These are phyloP conservation scores for Patellifolia procumbens DNA, from an alignment of 179 eudicot genomes.

Conservation along the genomic window DNA sequence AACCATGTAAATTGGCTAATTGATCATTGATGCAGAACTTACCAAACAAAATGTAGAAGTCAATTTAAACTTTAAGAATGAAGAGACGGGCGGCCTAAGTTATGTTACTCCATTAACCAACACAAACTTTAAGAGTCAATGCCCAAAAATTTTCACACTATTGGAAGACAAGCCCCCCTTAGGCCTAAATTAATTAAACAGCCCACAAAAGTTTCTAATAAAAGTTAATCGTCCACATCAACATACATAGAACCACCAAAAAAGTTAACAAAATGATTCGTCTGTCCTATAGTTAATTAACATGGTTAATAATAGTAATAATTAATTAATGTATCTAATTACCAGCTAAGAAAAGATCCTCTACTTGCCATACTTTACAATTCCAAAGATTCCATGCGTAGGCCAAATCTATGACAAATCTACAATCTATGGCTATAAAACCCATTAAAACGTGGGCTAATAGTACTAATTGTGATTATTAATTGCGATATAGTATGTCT, in stretches of 20 bases:
- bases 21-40: neutral
- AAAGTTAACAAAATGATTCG: neutral
- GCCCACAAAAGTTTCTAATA: too few relatives aligned
- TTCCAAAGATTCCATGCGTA: conserved; percentile 15
- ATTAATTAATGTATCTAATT: neutral
- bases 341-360: conserved; percentile 14
- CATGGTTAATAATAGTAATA: neutral
- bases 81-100: conserved; percentile 19
- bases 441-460: too few relatives aligned
- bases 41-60: neutral
- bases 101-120: conserved; percentile 24
- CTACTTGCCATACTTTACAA: conserved; percentile 15
- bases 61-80: neutral
- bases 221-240: conserved; percentile 25
- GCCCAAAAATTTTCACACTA: conserved; percentile 8
- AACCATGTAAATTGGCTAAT: neutral
- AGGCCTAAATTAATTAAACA: too few relatives aligned
- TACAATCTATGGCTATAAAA: neutral
- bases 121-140: conserved; percentile 8
- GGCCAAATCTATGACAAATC: conserved; percentile 12
- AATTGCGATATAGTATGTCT: too few relatives aligned
- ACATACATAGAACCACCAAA: neutral
- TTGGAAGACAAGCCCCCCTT: conserved; percentile 20
- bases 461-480: too few relatives aligned
- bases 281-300: neutral